These are phyloP conservation scores for Alternaria metachromatica DNA, from an alignment of 2,329 filamentous ascomycete species.

Conservation along the genomic window DNA sequence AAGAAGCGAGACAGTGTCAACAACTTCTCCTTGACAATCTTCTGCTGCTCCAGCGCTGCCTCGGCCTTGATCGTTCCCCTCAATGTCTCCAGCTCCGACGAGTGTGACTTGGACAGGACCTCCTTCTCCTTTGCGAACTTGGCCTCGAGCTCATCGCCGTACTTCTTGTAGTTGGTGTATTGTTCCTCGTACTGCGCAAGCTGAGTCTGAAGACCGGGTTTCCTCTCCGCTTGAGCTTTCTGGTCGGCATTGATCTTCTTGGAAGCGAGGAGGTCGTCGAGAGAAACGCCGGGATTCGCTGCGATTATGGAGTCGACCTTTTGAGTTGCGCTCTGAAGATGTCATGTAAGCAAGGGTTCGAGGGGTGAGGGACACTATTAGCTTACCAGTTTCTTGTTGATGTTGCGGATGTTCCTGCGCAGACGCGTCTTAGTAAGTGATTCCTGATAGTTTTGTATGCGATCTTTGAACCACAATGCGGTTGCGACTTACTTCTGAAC, in stretches of 20 bases:
- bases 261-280: slow-evolving; percentile 73
- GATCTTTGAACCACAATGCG: slow-evolving; percentile 3
- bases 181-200: slow-evolving; percentile 76
- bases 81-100: slow-evolving; percentile 63
- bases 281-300: slow-evolving; percentile 72
- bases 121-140: slow-evolving; percentile 66
- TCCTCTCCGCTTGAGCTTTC: slow-evolving; percentile 78
- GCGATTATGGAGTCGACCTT: slow-evolving; percentile 74
- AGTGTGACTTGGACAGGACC: slow-evolving; percentile 61
- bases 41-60: slow-evolving; percentile 55
- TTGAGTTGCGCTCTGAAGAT: slow-evolving; percentile 67
- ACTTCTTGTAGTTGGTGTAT: slow-evolving; percentile 74
- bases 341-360: slow-evolving; percentile 26
- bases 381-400: slow-evolving; percentile 92
- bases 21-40: slow-evolving; percentile 65
- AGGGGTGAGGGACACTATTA: slow-evolving; percentile 1
- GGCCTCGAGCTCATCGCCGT: slow-evolving; percentile 73
- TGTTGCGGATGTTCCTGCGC: slow-evolving; percentile 82
- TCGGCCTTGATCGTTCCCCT: slow-evolving; percentile 64
- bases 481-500: slow-evolving; percentile 77
- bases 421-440: slow-evolving; percentile 21
- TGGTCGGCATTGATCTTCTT: slow-evolving; percentile 83
- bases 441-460: neutral
- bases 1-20: slow-evolving; percentile 80
- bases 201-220: slow-evolving; percentile 73